These are phyloP conservation scores for Solanum sitiens DNA, from an alignment of 257 asterid species.

Conservation along the genomic window DNA sequence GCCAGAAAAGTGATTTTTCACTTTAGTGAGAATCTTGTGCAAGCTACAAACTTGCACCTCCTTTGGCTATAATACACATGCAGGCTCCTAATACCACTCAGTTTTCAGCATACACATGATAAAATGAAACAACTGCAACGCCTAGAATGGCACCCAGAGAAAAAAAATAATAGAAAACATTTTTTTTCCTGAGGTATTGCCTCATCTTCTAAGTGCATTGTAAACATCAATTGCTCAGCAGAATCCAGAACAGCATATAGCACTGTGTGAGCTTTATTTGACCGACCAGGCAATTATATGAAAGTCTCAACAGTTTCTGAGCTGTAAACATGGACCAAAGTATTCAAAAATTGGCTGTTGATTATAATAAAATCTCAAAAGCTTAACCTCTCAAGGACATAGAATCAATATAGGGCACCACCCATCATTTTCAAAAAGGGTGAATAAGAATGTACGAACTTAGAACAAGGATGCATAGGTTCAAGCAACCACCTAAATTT, in stretches of 20 bases:
- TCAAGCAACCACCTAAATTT: slow-evolving; percentile 2
- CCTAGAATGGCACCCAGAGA: background rate
- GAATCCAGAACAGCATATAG: background rate
- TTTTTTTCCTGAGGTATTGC: background rate
- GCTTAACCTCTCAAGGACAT: background rate
- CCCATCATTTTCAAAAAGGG: background rate
- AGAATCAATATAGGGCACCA: background rate
- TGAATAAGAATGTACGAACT: background rate
- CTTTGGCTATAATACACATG: background rate
- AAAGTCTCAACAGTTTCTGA: background rate
- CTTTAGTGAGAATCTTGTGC: background rate
- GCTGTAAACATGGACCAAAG: background rate
- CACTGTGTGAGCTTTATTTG: background rate
- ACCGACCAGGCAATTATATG: background rate
- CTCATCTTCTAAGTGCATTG: background rate
- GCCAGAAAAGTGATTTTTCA: background rate
- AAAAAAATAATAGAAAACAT: background rate
- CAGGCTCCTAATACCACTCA: background rate
- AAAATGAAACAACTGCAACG: background rate
- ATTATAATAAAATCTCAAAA: background rate
- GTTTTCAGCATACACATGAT: background rate
- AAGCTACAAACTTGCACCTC: background rate
- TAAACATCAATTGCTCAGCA: background rate
- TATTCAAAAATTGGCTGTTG: background rate
- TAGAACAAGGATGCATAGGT: slow-evolving; percentile 1